Conservation (phyloP, 2,329 filamentous ascomycete genomes). For the Botrytis paeoniae region DNA sequence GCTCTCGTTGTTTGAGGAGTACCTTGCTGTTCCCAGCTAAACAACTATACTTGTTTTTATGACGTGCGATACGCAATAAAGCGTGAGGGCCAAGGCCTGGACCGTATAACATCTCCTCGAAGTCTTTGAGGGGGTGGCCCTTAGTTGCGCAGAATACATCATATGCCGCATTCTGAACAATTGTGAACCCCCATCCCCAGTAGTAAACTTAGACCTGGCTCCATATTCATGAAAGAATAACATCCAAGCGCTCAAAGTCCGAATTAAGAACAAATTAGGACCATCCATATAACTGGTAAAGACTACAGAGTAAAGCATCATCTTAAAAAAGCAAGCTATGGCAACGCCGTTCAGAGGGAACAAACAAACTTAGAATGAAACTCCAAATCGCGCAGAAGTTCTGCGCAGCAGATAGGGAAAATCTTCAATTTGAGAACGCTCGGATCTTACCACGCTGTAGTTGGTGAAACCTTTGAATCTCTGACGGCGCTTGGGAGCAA, state of each 20-base stretch:
- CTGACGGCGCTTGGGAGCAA: neutral
- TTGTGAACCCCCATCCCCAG: neutral
- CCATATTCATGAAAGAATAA: neutral
- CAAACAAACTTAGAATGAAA: neutral
- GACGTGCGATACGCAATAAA: neutral
- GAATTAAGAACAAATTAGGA: neutral
- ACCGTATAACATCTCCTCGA: neutral
- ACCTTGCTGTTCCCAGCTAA: neutral
- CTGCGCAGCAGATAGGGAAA: neutral
- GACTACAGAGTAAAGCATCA: neutral
- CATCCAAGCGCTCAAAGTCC: neutral
- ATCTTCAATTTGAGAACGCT: neutral
- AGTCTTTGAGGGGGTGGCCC: neutral
- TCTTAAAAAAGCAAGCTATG: neutral
- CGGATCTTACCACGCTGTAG: neutral
- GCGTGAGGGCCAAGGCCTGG: neutral
- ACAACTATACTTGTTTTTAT: neutral
- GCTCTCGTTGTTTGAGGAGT: neutral
- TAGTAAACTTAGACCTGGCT: neutral
- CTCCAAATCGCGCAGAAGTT: neutral
- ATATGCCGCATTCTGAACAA: neutral
- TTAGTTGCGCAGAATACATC: neutral
- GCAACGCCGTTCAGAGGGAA: neutral
- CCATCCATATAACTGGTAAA: neutral
- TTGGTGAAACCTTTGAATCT: slow-evolving; percentile 1